Base-by-base conservation (phyloP, 768 basidiomycete species). In the Boletellus emodensis region DNA sequence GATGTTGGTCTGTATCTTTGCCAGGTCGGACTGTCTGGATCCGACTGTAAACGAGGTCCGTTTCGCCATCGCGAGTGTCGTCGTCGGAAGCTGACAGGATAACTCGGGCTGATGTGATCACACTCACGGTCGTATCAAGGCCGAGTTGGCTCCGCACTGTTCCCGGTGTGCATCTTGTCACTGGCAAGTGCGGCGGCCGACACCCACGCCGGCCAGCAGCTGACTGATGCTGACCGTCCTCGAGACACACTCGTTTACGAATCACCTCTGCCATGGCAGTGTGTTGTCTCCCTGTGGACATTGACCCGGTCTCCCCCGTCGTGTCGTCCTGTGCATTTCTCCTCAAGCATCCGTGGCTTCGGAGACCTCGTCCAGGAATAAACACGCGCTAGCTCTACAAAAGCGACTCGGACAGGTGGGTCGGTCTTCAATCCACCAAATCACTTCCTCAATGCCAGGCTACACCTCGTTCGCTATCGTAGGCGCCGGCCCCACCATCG, bases 1-100 rank as follows among this genome's bases (percentile, higher is more conserved):
- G 48, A 81, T 79, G 62, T 90, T 82, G 15, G 94, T 92, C 69
- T 98, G 95, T 59, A 91, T 78, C 68, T 90, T 83, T 5, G 95
- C 94, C 10, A 98, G 83, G 61, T 91, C 82, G 3, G 91, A 94
- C 37, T 81, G 82, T 35, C 95, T 80, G 10, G 94, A 94, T 39
- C 93, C 95, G 38, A 97, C 74, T 12, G 79, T 78, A 60, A 90
- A 84, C 0, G 75, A 79, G 53, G 83, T 75, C 22, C 51, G 51
- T 41, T 51, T 24, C 4, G 54, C 46, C 62, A 65, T 65, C 36
- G 17, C 42, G 18, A 24, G 24, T 14, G 41, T 40, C 7, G 40
- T 30, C 28, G 28, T n/a, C 30, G 15, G 40, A 15, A 5, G 38
- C 12, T 18, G 18, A 13, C 38, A 10, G 11, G 20, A 13, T 13